These are phyloP conservation scores for Chenopodium suecicum DNA, from an alignment of 148 eudicot genomes.

Conservation along the genomic window DNA sequence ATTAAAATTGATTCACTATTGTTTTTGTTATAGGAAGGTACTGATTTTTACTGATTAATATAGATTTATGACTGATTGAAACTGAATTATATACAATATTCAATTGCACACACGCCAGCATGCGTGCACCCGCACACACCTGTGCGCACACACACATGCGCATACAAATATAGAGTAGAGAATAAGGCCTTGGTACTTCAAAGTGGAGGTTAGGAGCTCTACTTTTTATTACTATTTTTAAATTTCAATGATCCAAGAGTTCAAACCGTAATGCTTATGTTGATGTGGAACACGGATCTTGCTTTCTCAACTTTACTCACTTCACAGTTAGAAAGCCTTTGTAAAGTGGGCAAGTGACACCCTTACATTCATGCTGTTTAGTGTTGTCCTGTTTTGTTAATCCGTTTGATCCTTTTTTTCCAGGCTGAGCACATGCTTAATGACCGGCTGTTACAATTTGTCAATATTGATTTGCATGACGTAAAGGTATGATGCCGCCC, in stretches of 20 bases:
- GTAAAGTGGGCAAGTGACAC: background rate
- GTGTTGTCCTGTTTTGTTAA: conserved; percentile 12
- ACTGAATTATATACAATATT: background rate
- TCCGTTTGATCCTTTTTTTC: conserved; percentile 26
- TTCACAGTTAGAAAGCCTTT: background rate
- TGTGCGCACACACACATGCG: too few species aligned
- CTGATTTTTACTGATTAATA: background rate
- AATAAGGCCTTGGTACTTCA: background rate
- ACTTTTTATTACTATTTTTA: background rate
- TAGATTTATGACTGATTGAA: background rate
- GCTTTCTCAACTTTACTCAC: background rate
- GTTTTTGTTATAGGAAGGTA: background rate
- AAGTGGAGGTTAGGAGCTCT: conserved; percentile 1
- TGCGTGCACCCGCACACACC: too few species aligned
- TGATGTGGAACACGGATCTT: background rate
- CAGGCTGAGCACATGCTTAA: conserved; percentile 97
- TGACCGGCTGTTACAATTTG: conserved; percentile 86
- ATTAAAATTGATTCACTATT: background rate
- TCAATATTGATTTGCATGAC: conserved; percentile 87
- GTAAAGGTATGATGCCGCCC: conserved; percentile 67
- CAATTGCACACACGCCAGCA: too few species aligned
- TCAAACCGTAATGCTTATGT: background rate
- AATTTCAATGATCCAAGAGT: background rate
- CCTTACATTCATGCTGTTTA: background rate
- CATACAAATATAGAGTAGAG: background rate